Evolutionary conservation across 1,284 basidiomycete species (phyloP), one percentile per base, ranked within the genome.

Genomic region (Microbotryum silenes-acaulis): DNA sequence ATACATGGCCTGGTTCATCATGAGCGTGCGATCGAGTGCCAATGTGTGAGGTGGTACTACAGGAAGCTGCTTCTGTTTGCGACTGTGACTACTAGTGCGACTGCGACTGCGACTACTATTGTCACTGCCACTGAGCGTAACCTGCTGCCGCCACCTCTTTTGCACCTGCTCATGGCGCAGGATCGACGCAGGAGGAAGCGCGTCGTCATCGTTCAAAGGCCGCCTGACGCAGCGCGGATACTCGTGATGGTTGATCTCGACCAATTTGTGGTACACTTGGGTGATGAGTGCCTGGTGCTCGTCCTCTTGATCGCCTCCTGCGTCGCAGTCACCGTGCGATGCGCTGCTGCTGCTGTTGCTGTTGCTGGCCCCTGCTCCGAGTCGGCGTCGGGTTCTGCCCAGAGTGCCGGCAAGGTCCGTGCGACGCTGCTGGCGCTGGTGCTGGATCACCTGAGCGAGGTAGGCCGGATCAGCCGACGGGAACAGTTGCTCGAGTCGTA

Each of bases 1-100:
- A 31, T 18, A 62, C 63, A 64, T 50, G 5, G 60, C 63, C 4
- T 57, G 45, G 47, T 64, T 64, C n/a, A 56, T 16, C 6, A 48
- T 56, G 1, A 62, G 53, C 6, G 57, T 56, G 2, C 51, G 7
- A 47, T 64, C 63, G 16, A 53, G 54, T 20, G 14, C 23, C 33
- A 9, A 27, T 25, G 21, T 29, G 10, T 23, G 23, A 29, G 29
- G 48, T 50, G 48, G 29, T 20, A 50, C 1, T 50, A 14, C 16
- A 18, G 37, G 37, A 18, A 16, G 25, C 6, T 18, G 33, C 58
- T 21, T 16, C 42, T 14, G 2, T 6, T 4, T 14, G 16, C 10
- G 7, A 14, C 5, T 25, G 45, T 9, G 25, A 16, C 25, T 10
- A 37, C 45, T 9, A 25, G 18, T 3, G 20, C 10, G 23, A 18